Evolutionary conservation across 768 basidiomycete genomes (phyloP).

Genomic region (Mycena vulgaris): DNA sequence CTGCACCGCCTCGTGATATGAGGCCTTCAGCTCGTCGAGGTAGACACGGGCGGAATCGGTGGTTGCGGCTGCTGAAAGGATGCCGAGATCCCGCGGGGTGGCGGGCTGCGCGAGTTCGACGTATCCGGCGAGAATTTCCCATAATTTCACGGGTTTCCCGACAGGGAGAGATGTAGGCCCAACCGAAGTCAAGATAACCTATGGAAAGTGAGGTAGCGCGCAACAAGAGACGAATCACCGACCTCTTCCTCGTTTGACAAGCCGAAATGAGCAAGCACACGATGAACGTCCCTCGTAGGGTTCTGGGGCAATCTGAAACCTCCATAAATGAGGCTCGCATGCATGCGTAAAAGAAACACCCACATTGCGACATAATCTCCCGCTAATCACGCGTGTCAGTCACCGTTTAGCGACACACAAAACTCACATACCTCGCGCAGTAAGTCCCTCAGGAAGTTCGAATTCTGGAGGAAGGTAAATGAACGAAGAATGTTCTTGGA

Average conservation of each 20-base stretch:
- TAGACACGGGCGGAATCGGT: too few relatives aligned
- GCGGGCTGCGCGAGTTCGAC: background rate
- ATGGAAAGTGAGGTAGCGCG: too few relatives aligned
- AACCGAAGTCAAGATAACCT: background rate
- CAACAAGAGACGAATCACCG: background rate
- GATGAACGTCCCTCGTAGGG: slow-evolving; percentile 45
- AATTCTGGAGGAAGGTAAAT: background rate
- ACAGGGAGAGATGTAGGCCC: background rate
- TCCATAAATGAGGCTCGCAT: background rate
- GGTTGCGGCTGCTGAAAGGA: background rate
- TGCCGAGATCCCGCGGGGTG: background rate
- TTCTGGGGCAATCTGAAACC: background rate
- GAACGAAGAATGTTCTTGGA: too few relatives aligned
- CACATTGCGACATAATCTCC: background rate
- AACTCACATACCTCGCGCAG: background rate
- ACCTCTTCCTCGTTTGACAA: background rate
- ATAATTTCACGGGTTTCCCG: background rate
- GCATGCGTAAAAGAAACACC: background rate
- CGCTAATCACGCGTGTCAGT: background rate
- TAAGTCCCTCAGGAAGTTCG: background rate
- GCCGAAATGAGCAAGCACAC: background rate
- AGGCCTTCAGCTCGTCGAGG: background rate
- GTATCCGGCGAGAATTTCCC: background rate
- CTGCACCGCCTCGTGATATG: too few relatives aligned
- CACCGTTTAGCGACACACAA: too few relatives aligned